These are phyloP conservation scores for Hymenoscyphus fructigenus DNA, from an alignment of 2,329 filamentous ascomycete species.

Conservation along the genomic window DNA sequence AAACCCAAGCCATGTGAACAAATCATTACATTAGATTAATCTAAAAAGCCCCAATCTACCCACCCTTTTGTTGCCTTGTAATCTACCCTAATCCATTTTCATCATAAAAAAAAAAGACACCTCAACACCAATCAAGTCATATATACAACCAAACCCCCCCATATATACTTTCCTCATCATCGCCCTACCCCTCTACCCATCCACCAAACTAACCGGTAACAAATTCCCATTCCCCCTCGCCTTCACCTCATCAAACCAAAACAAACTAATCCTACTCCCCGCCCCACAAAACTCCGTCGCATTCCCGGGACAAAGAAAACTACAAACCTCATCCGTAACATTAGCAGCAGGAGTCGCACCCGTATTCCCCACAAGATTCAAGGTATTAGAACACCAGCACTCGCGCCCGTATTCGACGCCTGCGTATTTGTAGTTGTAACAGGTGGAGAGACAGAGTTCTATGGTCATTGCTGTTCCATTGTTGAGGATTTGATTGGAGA, in stretches of 20 bases:
- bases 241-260: slow-evolving; percentile 23
- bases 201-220: background rate
- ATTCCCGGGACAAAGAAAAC: slow-evolving; percentile 21
- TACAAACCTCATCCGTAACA: slow-evolving; percentile 18
- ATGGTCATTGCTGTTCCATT: slow-evolving; percentile 37
- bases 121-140: background rate
- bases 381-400: slow-evolving; percentile 42
- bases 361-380: slow-evolving; percentile 14
- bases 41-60: background rate
- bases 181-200: background rate
- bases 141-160: background rate
- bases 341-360: slow-evolving; percentile 9
- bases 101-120: background rate
- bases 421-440: slow-evolving; percentile 37
- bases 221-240: background rate
- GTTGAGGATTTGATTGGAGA: slow-evolving; percentile 24
- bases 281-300: slow-evolving; percentile 37
- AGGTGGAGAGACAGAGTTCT: slow-evolving; percentile 34
- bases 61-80: background rate
- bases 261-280: slow-evolving; percentile 28
- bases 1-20: no score
- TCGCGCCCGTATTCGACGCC: slow-evolving; percentile 42
- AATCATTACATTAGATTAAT: background rate
- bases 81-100: background rate
- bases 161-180: background rate